Evolutionary conservation across 1,139 yeast genomes (phyloP).

Genomic region (Pichia terricola): DNA sequence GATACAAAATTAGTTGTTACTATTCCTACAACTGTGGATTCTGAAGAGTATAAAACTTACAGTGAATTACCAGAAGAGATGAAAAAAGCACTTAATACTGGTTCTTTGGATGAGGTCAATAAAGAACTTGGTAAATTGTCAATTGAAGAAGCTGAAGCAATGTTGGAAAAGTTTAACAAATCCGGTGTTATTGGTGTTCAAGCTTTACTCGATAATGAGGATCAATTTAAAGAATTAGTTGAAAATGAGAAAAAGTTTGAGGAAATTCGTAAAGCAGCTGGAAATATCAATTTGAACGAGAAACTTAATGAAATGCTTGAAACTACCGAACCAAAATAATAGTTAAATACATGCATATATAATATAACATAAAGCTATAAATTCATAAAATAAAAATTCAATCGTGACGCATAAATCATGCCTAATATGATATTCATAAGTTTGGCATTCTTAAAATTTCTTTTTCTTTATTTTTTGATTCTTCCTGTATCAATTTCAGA

Average conservation of each 20-base stretch:
- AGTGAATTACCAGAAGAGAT: slow-evolving; percentile 50
- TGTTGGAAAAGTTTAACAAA: slow-evolving; percentile 65
- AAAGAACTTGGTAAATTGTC: slow-evolving; percentile 70
- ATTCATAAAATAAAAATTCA: neutral
- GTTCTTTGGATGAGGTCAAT: slow-evolving; percentile 70
- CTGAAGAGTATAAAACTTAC: slow-evolving; percentile 44
- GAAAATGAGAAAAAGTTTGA: slow-evolving; percentile 27
- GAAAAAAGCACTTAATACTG: slow-evolving; percentile 68
- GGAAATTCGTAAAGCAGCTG: slow-evolving; percentile 11
- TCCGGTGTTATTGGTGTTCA: slow-evolving; percentile 80
- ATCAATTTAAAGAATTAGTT: slow-evolving; percentile 51
- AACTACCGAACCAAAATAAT: no score
- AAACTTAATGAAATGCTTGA: slow-evolving; percentile 5
- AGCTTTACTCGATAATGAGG: slow-evolving; percentile 66
- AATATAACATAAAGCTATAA: neutral
- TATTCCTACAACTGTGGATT: slow-evolving; percentile 49
- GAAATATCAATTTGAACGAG: slow-evolving; percentile 5
- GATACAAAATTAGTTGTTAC: slow-evolving; percentile 63
- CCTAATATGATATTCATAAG: neutral
- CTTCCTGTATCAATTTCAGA: slow-evolving; percentile 57
- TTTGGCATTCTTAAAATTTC: slow-evolving; percentile 83
- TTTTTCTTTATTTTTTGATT: slow-evolving; percentile 62
- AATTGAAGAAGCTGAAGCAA: slow-evolving; percentile 70
- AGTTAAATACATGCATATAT: neutral
- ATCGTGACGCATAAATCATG: neutral